Base-by-base conservation (phyloP, 805 yeast genomes). In the Lachancea cidri region DNA sequence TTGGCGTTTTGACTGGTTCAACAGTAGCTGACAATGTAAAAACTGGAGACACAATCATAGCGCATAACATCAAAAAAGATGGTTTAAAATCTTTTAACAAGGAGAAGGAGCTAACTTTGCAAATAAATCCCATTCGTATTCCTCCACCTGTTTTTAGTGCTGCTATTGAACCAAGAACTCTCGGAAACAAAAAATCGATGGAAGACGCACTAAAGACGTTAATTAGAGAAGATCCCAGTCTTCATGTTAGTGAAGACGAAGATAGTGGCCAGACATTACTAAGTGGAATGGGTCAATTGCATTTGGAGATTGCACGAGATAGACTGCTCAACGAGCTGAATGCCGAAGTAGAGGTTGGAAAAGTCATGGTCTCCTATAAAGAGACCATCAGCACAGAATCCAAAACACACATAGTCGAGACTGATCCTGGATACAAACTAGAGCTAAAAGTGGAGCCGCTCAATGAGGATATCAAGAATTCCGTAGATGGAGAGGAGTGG, bases 241-340 rank as follows among this genome's bases (percentile, higher is more conserved):
- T 93, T 46, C 75, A 77, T 22, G 73, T 86, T 5, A 64, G 76
- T 3, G 73, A 71, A 37, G 86, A 93, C 63, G 65, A 76, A 17
- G 97, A 93, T 66, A 82, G 94, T 33, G 93, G 93, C 64, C 96
- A 93, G 64, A 93, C 97, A 13, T 76, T 93, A 47, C 82, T 93
- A 57, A 85, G 95, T 43, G 98, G 98, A 52, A 89, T 91, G 96
- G 98, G 98, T 47, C 98, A 93, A 57, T 70, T 93, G 36, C 98
- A 93, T 65, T 70, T 93, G 37, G 98, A 93, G 51, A 88, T 93
- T 49, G 84, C 93, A 1, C 73, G 72, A 36, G 93, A 86, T 53
- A 71, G 97, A 41, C 71, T 88, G 32, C 65, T 86, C n/a, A 76
- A 75, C 33, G 95, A 87, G 43, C 71, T 88, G 73, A 82, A 83